Conservation (phyloP, 192 early-diverging fungal species). For the Backusella sp. region DNA sequence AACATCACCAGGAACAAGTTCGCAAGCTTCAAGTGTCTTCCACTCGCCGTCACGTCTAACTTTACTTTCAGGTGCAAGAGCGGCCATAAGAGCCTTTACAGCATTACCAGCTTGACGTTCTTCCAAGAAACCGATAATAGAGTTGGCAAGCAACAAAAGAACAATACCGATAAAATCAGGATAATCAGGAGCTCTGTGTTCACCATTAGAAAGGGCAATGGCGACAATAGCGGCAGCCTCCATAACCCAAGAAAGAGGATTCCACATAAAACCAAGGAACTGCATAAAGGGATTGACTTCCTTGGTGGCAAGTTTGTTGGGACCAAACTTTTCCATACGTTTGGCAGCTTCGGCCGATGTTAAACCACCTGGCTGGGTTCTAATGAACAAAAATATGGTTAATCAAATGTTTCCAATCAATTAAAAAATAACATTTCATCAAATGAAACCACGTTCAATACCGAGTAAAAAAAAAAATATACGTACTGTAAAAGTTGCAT, state of each 20-base stretch:
- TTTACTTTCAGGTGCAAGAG: slow-evolving; percentile 81
- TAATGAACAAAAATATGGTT: slow-evolving; percentile 4
- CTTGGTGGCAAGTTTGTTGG: slow-evolving; percentile 68
- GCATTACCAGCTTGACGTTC: slow-evolving; percentile 88
- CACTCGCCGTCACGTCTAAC: slow-evolving; percentile 82
- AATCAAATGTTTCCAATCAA: neutral
- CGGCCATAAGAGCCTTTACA: slow-evolving; percentile 88
- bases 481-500: slow-evolving; percentile 60
- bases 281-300: slow-evolving; percentile 77
- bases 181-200: slow-evolving; percentile 67
- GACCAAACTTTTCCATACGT: slow-evolving; percentile 65
- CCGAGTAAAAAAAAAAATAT: neutral
- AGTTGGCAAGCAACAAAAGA: slow-evolving; percentile 79
- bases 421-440: neutral
- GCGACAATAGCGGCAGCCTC: slow-evolving; percentile 83
- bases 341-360: slow-evolving; percentile 57
- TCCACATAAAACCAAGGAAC: slow-evolving; percentile 86
- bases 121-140: slow-evolving; percentile 84
- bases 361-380: slow-evolving; percentile 56
- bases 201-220: slow-evolving; percentile 70
- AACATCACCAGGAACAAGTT: slow-evolving; percentile 87
- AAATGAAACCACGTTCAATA: neutral
- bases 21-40: slow-evolving; percentile 67
- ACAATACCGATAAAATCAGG: slow-evolving; percentile 82
- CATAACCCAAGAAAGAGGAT: slow-evolving; percentile 77